These are phyloP conservation scores for Metahyphopichia silvanorum DNA, from an alignment of 805 yeast species.

Conservation along the genomic window DNA sequence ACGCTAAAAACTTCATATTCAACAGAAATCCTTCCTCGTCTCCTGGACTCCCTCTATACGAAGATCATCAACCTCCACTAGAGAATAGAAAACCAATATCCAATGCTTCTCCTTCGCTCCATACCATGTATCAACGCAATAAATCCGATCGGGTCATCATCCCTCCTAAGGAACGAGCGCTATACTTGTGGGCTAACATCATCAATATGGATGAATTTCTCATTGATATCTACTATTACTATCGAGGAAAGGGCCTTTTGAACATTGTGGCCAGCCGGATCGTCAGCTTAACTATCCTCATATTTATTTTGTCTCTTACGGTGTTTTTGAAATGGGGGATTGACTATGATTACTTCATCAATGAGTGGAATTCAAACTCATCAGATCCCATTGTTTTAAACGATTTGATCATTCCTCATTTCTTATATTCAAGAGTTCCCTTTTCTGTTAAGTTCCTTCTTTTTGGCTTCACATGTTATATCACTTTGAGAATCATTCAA, in stretches of 20 bases:
- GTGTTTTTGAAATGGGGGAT: slow-evolving; percentile 81
- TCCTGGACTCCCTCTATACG: slow-evolving; percentile 14
- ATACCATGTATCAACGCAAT: slow-evolving; percentile 6
- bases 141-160: slow-evolving; percentile 19
- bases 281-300: slow-evolving; percentile 68
- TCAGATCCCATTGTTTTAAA: slow-evolving; percentile 22
- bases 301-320: slow-evolving; percentile 76
- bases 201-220: slow-evolving; percentile 86
- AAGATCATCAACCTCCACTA: slow-evolving; percentile 7
- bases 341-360: slow-evolving; percentile 45
- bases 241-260: slow-evolving; percentile 77
- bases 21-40: slow-evolving; percentile 2
- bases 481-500: slow-evolving; percentile 51
- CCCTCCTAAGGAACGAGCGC: slow-evolving; percentile 65
- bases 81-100: slow-evolving; percentile 6
- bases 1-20: slow-evolving; percentile 5
- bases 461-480: slow-evolving; percentile 57
- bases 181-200: slow-evolving; percentile 96
- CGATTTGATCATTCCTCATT: slow-evolving; percentile 36
- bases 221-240: slow-evolving; percentile 79
- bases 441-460: slow-evolving; percentile 53
- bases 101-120: slow-evolving; percentile 2
- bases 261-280: slow-evolving; percentile 69
- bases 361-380: slow-evolving; percentile 18
- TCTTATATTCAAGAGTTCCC: slow-evolving; percentile 44